Base-by-base conservation (phyloP, 306 rosid species). In the Geum urbanum region DNA sequence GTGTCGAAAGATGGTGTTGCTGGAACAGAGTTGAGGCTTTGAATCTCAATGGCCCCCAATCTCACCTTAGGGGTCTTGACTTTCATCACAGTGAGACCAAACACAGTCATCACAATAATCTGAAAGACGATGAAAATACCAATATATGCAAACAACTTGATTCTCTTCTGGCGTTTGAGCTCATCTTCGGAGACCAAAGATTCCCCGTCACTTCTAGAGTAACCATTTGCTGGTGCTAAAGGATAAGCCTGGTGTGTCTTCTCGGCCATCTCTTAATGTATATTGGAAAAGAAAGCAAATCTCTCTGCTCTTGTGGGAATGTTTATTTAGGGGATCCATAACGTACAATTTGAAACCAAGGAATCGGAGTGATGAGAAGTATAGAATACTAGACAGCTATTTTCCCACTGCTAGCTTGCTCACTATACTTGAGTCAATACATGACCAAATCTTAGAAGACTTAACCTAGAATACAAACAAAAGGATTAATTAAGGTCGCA, bases 1-100 rank as follows among this genome's bases (percentile, higher is more conserved):
- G 59, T 49, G 62, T 62, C 69, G 1, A 62, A 72, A 13, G 76
- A 61, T 27, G 68, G 47, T 19, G 67, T 49, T 49, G 48, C 43
- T 0, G 64, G 69, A 14, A 54, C 22, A 10, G 43, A 19, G 10
- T 20, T 49, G 16, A 77, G 46, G 4, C 7, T 60, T 10, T 53
- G 54, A 53, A 75, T 3, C 3, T 24, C 10, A 69, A 75, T 27
- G 6, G 2, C 19, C 5, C 62, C 75, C 35, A 73, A 14, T 47
- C 69, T 69, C 8, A 79, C 8, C 64, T 74, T 74, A 9, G 83
- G 83, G 6, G 79, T 61, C 66, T 63, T 79, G 5, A 55, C 79
- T 55, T 58, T 40, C 83, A 70, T 63, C 5, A 79, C 70, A 2
- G 51, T 43, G 4, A 70, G 69, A 1, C 76, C 32, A 16, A 79